Percentiles rank a stretch among this genome's conserved stretches.
Conservation (phyloP, 164 flowering plant species). For the Dillenia suffruticosa region DNA sequence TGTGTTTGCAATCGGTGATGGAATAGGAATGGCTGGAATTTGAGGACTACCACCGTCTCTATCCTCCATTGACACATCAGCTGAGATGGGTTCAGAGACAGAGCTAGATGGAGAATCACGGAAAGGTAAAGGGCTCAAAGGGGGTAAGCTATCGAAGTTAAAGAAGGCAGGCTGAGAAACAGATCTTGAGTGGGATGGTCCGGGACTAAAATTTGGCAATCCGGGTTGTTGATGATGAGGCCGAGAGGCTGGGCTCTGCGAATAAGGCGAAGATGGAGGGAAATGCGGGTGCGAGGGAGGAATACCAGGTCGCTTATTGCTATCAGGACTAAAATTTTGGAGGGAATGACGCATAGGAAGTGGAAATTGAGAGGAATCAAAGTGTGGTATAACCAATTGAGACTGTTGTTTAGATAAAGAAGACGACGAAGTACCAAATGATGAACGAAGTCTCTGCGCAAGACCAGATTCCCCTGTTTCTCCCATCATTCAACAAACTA, state of each 20-base stretch:
- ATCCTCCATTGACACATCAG: slow-evolving; percentile 74
- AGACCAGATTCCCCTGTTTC: slow-evolving; percentile 44
- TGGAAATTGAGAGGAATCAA: slow-evolving; percentile 40
- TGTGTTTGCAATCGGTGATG: slow-evolving; percentile 28
- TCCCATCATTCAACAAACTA: slow-evolving; percentile 29
- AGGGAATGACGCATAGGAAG: slow-evolving; percentile 43
- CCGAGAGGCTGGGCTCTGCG: slow-evolving; percentile 55
- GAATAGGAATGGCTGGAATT: slow-evolving; percentile 19
- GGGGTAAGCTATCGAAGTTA: slow-evolving; percentile 79
- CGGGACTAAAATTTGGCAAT: slow-evolving; percentile 36
- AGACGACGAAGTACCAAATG: slow-evolving; percentile 54
- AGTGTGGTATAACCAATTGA: slow-evolving; percentile 57
- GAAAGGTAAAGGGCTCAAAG: slow-evolving; percentile 72
- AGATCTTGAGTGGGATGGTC: slow-evolving; percentile 75
- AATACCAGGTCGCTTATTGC: slow-evolving; percentile 56
- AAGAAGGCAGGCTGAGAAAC: slow-evolving; percentile 80
- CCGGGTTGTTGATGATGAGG: slow-evolving; percentile 30
- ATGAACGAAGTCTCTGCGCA: slow-evolving; percentile 59
- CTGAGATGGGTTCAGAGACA: slow-evolving; percentile 32
- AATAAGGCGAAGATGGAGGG: slow-evolving; percentile 75
- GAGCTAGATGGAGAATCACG: slow-evolving; percentile 43
- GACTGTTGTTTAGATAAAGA: slow-evolving; percentile 35
- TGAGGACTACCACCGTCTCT: slow-evolving; percentile 41
- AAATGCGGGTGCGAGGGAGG: slow-evolving; percentile 87
- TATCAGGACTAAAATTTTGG: slow-evolving; percentile 39